Evolutionary conservation across 257 asterid species (phyloP).

Genomic region (Eustoma russellianum): DNA sequence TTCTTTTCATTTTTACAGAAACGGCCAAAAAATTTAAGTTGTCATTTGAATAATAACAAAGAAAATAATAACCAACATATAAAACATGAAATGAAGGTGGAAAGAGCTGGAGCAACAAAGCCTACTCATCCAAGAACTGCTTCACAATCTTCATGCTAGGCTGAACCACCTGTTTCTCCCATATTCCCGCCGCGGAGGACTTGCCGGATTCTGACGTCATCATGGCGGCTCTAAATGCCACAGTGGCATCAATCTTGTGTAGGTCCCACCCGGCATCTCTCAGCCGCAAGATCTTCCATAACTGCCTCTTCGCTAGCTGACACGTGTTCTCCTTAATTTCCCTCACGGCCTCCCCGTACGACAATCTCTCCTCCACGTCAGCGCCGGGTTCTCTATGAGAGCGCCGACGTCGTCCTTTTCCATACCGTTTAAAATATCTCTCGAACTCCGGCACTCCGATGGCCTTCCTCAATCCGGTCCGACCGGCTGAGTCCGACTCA

Average conservation of each 20-base stretch:
- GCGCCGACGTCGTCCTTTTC: not conserved
- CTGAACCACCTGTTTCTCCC: slow-evolving; percentile 62
- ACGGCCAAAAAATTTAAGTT: not conserved
- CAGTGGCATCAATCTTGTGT: slow-evolving; percentile 71
- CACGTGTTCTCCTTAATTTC: slow-evolving; percentile 74
- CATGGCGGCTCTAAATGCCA: slow-evolving; percentile 35
- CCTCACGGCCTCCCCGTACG: slow-evolving; percentile 54
- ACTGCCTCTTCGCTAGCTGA: slow-evolving; percentile 53
- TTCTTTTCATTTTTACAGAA: slow-evolving; percentile 7
- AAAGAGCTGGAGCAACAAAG: slow-evolving; percentile 41
- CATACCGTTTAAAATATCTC: slow-evolving; percentile 18
- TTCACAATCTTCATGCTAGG: slow-evolving; percentile 87
- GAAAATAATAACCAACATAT: not conserved
- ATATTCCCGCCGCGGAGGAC: slow-evolving; percentile 26
- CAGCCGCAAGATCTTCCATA: slow-evolving; percentile 58
- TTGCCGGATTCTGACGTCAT: slow-evolving; percentile 24
- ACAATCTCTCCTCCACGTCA: slow-evolving; percentile 15
- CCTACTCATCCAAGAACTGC: slow-evolving; percentile 77
- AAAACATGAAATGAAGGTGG: slow-evolving; percentile 20
- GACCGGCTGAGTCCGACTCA: slow-evolving; percentile 19
- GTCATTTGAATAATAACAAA: not conserved
- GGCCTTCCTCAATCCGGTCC: slow-evolving; percentile 56
- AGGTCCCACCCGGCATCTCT: slow-evolving; percentile 78
- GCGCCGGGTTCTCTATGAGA: not conserved
- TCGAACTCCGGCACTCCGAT: slow-evolving; percentile 86